Evolutionary conservation across 2,329 filamentous ascomycete species (phyloP).

Genomic region (Aureobasidium sp.): DNA sequence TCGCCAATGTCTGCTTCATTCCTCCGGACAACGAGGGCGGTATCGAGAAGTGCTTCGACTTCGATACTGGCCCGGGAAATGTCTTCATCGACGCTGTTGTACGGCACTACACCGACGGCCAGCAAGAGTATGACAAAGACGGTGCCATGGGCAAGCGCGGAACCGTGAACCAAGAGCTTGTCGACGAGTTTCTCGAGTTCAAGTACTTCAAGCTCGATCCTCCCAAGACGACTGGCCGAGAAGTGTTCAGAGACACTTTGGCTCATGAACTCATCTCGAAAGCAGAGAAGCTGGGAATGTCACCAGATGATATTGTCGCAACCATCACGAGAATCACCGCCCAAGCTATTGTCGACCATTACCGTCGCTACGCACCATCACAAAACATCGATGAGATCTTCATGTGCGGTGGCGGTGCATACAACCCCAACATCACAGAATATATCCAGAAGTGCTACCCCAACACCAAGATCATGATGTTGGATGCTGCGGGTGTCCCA

Average conservation of each 20-base stretch:
- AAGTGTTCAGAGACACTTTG: constrained; percentile 65
- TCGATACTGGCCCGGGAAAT: constrained; percentile 38
- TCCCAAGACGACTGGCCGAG: constrained; percentile 65
- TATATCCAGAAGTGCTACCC: constrained; percentile 59
- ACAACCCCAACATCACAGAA: constrained; percentile 63
- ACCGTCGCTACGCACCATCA: constrained; percentile 54
- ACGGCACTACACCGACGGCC: constrained; percentile 34
- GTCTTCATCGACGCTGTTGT: constrained; percentile 38
- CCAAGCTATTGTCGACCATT: constrained; percentile 62
- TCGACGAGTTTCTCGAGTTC: constrained; percentile 37
- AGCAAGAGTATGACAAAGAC: constrained; percentile 36
- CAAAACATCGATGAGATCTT: constrained; percentile 61
- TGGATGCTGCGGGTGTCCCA: constrained; percentile 65
- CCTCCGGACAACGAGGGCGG: constrained; percentile 50
- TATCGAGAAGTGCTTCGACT: constrained; percentile 31
- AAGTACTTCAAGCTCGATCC: constrained; percentile 58
- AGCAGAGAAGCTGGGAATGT: constrained; percentile 49
- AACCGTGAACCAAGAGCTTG: constrained; percentile 33
- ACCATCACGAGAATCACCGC: constrained; percentile 67
- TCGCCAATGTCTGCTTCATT: constrained; percentile 68
- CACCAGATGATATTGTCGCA: constrained; percentile 60
- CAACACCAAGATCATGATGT: constrained; percentile 56
- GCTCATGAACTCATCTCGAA: constrained; percentile 59
- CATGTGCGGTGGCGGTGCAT: constrained; percentile 66
- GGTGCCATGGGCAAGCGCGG: constrained; percentile 34